A percentile compares a stretch with the other conserved stretches of the same genome.
Evolutionary conservation across 2,329 filamentous ascomycete species (phyloP).

Genomic region (Hypoxylon rubiginosum): DNA sequence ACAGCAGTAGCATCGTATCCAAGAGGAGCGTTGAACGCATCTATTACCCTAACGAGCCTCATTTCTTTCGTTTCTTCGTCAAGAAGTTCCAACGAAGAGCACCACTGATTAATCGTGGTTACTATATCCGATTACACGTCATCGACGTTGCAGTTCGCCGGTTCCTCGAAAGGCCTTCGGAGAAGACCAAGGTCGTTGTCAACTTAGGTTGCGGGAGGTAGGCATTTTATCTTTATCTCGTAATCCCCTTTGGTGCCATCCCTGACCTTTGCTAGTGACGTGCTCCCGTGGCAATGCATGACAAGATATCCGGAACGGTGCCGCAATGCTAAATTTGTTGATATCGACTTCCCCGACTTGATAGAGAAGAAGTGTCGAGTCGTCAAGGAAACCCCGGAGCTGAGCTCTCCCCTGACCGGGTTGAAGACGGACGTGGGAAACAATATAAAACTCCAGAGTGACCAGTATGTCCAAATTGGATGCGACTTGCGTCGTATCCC

Average conservation of each 20-base stretch:
- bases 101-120: conserved; percentile 92
- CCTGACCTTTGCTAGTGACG: conserved; percentile 71
- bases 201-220: conserved; percentile 93
- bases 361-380: conserved; percentile 80
- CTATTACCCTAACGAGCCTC: conserved; percentile 81
- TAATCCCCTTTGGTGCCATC: conserved; percentile 11
- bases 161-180: conserved; percentile 73
- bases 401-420: conserved; percentile 66
- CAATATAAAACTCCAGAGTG: conserved; percentile 71
- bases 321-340: conserved; percentile 76
- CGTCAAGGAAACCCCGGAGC: conserved; percentile 73
- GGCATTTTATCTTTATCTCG: conserved; percentile 59
- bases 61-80: conserved; percentile 91
- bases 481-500: conserved; percentile 81
- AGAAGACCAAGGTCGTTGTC: conserved; percentile 78
- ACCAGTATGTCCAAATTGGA: conserved; percentile 82
- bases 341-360: conserved; percentile 87
- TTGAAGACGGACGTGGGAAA: conserved; percentile 58
- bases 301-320: conserved; percentile 73
- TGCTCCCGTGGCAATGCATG: conserved; percentile 87
- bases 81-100: conserved; percentile 84
- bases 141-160: conserved; percentile 79
- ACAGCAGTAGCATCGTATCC: conserved; percentile 91
- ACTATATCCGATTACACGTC: conserved; percentile 86
- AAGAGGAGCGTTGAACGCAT: conserved; percentile 93